A percentile compares a stretch with the other conserved stretches of the same genome.
Conservation (phyloP, 768 basidiomycete genomes). For the Boletus rubropictus region DNA sequence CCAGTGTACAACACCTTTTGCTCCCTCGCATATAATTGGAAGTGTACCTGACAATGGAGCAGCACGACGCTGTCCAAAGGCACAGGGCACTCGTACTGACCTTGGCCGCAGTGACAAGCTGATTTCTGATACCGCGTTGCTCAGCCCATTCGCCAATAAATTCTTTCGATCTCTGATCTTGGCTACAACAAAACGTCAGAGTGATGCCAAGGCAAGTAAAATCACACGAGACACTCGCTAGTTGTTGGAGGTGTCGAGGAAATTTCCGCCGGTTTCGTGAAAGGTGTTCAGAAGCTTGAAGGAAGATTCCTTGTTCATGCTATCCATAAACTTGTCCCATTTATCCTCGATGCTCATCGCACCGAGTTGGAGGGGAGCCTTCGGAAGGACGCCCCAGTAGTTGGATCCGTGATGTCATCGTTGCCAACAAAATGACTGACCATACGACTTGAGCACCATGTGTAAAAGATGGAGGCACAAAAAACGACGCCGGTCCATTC, state of each 20-base stretch:
- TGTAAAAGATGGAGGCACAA: too few species aligned
- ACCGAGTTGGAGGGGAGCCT: constrained; percentile 43
- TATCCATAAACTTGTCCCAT: constrained; percentile 32
- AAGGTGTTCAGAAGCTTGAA: constrained; percentile 45
- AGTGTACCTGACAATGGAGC: constrained; percentile 15
- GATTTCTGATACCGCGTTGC: constrained; percentile 38
- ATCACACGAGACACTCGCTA: constrained; percentile 27
- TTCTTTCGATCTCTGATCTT: constrained; percentile 50
- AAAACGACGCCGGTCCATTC: not conserved
- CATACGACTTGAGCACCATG: too few species aligned
- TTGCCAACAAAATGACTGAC: too few species aligned
- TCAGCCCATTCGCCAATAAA: constrained; percentile 50
- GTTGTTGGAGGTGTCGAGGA: constrained; percentile 45
- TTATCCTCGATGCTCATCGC: constrained; percentile 43
- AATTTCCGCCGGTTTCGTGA: constrained; percentile 42
- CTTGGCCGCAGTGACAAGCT: constrained; percentile 46
- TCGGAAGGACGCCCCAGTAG: too few species aligned
- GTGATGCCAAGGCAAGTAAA: too few species aligned
- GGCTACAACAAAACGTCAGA: constrained; percentile 25
- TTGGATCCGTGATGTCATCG: not conserved
- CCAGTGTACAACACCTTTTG: constrained; percentile 31
- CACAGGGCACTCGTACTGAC: constrained; percentile 8
- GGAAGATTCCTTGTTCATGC: constrained; percentile 36
- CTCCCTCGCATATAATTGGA: constrained; percentile 14
- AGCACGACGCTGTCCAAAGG: not conserved